Percentiles rank a stretch among this genome's conserved stretches.
phyloP scores from a whole-genome alignment of 495 filamentous ascomycete species.

The Daldinia concentrica region DNA sequence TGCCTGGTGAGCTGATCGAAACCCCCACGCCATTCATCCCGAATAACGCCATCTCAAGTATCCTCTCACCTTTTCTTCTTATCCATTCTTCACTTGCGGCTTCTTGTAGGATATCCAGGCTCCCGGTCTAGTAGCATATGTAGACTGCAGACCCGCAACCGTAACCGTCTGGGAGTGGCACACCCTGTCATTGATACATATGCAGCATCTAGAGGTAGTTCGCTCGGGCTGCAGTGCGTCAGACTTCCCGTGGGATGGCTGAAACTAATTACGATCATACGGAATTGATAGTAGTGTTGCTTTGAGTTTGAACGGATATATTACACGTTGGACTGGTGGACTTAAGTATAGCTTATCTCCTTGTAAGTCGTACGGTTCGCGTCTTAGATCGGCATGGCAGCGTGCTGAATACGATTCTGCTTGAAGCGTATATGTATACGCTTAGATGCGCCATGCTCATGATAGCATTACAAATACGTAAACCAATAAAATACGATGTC shows the following conservation, averaged over 20 bases:
- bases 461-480: neutral
- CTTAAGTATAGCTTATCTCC: slow-evolving; percentile 19
- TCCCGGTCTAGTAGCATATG: slow-evolving; percentile 22
- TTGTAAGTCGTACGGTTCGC: neutral
- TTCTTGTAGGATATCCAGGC: slow-evolving; percentile 30
- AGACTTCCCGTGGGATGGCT: slow-evolving; percentile 15
- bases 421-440: neutral
- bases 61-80: neutral
- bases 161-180: slow-evolving; percentile 20
- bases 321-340: slow-evolving; percentile 8
- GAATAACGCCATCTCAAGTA: slow-evolving; percentile 26
- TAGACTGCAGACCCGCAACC: slow-evolving; percentile 19
- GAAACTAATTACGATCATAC: neutral
- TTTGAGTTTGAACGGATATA: slow-evolving; percentile 5
- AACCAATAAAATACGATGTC: slow-evolving; percentile 3
- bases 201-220: slow-evolving; percentile 3
- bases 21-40: slow-evolving; percentile 22
- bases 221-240: slow-evolving; percentile 1
- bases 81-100: slow-evolving; percentile 7
- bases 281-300: slow-evolving; percentile 3
- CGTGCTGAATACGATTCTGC: neutral
- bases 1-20: slow-evolving; percentile 13
- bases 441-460: neutral
- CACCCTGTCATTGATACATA: slow-evolving; percentile 16
- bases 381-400: slow-evolving; percentile 3